Evolutionary conservation across 2,329 filamentous ascomycete genomes (phyloP).

Genomic region (Ophiocordyceps camponoti-saundersi): DNA sequence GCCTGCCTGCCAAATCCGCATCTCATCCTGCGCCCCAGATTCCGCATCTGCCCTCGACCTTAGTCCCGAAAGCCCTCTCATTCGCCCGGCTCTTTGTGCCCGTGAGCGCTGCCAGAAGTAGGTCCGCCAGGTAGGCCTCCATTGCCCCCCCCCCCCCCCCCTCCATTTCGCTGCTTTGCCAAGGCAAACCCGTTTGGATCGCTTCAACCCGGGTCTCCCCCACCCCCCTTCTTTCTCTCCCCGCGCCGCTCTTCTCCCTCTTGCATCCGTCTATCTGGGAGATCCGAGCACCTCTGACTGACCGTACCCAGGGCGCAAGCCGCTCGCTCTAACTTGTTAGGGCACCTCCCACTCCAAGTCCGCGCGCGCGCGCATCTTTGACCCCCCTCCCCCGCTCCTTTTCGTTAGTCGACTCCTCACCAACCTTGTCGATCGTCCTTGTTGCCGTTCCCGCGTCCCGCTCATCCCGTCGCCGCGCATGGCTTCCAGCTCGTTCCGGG

Average conservation of each 20-base stretch:
- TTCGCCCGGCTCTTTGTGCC: conserved; percentile 7
- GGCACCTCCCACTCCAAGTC: background rate
- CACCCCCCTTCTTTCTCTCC: conserved; percentile 2
- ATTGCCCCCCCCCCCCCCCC: conserved; percentile 1
- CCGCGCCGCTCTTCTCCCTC: background rate
- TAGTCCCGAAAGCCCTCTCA: background rate
- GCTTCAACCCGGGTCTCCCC: conserved; percentile 1
- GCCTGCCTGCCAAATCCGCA: conserved; percentile 5
- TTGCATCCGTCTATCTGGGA: background rate
- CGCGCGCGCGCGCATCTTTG: background rate
- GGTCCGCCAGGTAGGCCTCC: conserved; percentile 3
- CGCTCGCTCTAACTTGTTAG: background rate
- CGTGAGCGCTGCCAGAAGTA: conserved; percentile 7
- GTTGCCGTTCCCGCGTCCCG: background rate
- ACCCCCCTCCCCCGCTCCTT: conserved; percentile 1
- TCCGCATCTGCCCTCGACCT: background rate
- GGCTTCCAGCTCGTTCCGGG: conserved; percentile 79
- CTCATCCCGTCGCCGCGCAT: conserved; percentile 28
- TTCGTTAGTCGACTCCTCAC: conserved; percentile 1
- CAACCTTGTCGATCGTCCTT: conserved; percentile 6
- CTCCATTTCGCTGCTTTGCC: background rate
- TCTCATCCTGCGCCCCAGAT: conserved; percentile 11
- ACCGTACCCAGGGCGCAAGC: conserved; percentile 6
- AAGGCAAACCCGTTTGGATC: background rate
- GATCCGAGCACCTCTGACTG: conserved; percentile 3